These are phyloP conservation scores for Penium margaritaceum DNA, from an alignment of 139 green algal species.

Conservation along the genomic window DNA sequence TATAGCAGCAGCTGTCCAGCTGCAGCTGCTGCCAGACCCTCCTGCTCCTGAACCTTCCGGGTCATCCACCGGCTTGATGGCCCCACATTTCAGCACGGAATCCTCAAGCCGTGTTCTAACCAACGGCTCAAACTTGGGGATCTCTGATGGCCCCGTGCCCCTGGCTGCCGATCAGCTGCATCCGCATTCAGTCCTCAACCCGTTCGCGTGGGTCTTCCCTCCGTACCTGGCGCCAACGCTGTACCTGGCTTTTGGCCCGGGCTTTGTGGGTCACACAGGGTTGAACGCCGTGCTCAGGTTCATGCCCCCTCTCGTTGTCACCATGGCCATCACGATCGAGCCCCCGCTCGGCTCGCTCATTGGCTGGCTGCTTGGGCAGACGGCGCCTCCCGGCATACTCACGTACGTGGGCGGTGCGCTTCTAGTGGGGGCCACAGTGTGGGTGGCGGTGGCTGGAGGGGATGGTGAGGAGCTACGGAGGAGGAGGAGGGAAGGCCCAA, in stretches of 20 bases:
- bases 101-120: not conserved
- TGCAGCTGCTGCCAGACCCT: not conserved
- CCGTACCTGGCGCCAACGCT: conserved; percentile 7
- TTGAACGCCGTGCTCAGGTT: conserved; percentile 49
- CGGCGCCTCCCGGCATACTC: conserved; percentile 4
- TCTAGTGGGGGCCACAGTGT: not conserved
- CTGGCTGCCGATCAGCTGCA: not conserved
- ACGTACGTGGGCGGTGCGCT: not conserved
- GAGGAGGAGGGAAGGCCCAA: too few relatives aligned
- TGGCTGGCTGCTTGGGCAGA: conserved; percentile 58
- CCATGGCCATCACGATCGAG: conserved; percentile 69
- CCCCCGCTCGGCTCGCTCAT: conserved; percentile 66
- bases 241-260: conserved; percentile 19
- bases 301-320: conserved; percentile 57
- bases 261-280: conserved; percentile 24
- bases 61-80: not conserved
- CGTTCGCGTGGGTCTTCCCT: not conserved
- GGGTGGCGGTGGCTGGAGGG: not conserved
- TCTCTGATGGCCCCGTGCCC: not conserved
- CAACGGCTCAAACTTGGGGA: too few relatives aligned
- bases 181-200: not conserved
- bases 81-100: not conserved
- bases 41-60: not conserved
- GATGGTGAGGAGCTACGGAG: too few relatives aligned
- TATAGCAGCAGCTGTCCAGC: not conserved